Evolutionary conservation across 1,284 basidiomycete species (phyloP).

Genomic region (Crepidotus sp.): DNA sequence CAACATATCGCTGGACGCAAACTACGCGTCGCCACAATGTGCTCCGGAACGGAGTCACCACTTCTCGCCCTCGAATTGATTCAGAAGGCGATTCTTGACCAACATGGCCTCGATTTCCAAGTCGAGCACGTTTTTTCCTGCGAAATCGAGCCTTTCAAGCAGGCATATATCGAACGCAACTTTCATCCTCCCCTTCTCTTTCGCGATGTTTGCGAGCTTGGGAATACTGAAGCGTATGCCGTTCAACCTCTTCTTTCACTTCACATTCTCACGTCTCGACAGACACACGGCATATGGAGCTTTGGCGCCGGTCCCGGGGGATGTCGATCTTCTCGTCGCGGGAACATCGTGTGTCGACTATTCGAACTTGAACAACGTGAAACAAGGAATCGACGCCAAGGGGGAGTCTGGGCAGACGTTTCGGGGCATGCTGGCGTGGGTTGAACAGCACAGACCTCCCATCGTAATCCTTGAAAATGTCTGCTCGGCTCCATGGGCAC

Average conservation of each 20-base stretch:
- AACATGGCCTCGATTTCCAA: conserved; percentile 57
- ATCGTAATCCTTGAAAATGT: conserved; percentile 94
- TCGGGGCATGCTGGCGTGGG: conserved; percentile 90
- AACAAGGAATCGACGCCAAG: conserved; percentile 80
- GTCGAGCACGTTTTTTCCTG: conserved; percentile 95
- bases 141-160: conserved; percentile 97
- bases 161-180: conserved; percentile 95
- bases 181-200: conserved; percentile 88
- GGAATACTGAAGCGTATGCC: conserved; percentile 64
- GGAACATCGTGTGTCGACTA: conserved; percentile 97
- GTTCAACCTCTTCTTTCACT: not conserved
- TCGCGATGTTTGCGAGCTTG: conserved; percentile 90
- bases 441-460: conserved; percentile 78
- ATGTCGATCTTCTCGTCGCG: conserved; percentile 85
- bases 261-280: conserved; percentile 12
- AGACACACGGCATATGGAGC: conserved; percentile 91
- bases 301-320: conserved; percentile 76
- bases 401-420: conserved; percentile 90
- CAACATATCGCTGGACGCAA: conserved; percentile 72
- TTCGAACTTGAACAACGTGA: conserved; percentile 89
- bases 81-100: conserved; percentile 62
- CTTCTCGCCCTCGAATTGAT: conserved; percentile 85
- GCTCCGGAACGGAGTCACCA: conserved; percentile 93
- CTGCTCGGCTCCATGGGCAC: conserved; percentile 82
- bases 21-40: conserved; percentile 94